Conservation (phyloP, 768 basidiomycete genomes). For the Serendipita vermifera region DNA sequence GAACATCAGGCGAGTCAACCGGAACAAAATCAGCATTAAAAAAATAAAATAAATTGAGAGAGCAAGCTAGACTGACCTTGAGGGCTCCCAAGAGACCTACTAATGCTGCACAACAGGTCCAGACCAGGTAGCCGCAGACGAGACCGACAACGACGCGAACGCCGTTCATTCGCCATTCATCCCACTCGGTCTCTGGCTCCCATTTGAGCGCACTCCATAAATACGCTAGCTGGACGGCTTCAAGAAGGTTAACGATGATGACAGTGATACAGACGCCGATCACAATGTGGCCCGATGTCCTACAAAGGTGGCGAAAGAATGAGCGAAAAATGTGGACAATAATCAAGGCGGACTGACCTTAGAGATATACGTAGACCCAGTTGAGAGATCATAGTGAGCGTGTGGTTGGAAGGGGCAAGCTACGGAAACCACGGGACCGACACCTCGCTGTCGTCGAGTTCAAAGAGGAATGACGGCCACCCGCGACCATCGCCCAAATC, state of each 20-base stretch:
- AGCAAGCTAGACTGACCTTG: constrained; percentile 34
- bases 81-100: constrained; percentile 58
- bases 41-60: neutral
- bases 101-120: constrained; percentile 48
- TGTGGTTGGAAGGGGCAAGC: too few relatives aligned
- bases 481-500: too few relatives aligned
- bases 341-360: too few relatives aligned
- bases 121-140: constrained; percentile 50
- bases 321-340: constrained; percentile 8
- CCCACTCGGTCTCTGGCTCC: constrained; percentile 40
- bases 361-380: too few relatives aligned
- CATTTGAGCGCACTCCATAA: constrained; percentile 33
- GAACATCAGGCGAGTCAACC: neutral
- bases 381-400: too few relatives aligned
- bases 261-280: constrained; percentile 29
- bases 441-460: too few relatives aligned
- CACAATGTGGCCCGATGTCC: constrained; percentile 3
- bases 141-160: constrained; percentile 46
- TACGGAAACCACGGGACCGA: too few relatives aligned
- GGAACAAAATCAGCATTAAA: constrained; percentile 9
- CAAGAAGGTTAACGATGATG: constrained; percentile 29
- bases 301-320: neutral
- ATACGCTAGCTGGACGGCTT: constrained; percentile 31
- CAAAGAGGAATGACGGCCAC: too few relatives aligned
- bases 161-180: constrained; percentile 30